Conservation (phyloP, 805 yeast genomes). For the Spathaspora boniae region DNA sequence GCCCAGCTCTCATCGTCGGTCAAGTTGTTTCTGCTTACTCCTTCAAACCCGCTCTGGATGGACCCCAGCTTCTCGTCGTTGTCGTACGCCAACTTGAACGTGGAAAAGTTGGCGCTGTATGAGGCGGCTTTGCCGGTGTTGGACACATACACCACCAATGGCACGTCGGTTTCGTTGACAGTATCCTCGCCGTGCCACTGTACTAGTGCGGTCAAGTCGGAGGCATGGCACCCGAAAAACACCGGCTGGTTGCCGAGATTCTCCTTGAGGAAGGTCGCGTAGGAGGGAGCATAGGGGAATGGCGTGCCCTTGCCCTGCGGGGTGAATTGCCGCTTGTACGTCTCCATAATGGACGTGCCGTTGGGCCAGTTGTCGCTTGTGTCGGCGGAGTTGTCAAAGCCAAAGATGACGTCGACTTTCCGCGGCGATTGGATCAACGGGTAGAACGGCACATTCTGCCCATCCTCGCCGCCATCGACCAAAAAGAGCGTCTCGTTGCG, state of each 20-base stretch:
- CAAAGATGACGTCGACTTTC: conserved; percentile 32
- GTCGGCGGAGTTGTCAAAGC: conserved; percentile 37
- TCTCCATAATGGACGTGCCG: conserved; percentile 30
- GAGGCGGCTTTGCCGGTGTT: conserved; percentile 61
- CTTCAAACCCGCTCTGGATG: conserved; percentile 73
- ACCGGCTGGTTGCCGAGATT: conserved; percentile 68
- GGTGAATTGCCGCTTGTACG: conserved; percentile 34
- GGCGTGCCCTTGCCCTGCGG: conserved; percentile 53
- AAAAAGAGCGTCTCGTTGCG: conserved; percentile 25
- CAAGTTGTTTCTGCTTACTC: conserved; percentile 59
- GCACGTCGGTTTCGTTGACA: conserved; percentile 49
- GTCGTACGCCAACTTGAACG: conserved; percentile 61
- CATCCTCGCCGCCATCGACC: conserved; percentile 42
- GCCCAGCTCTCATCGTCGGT: conserved; percentile 69
- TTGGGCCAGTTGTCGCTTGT: conserved; percentile 33
- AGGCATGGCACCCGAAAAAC: conserved; percentile 79
- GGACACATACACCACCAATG: conserved; percentile 72
- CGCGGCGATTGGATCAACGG: conserved; percentile 31
- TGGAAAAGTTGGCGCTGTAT: conserved; percentile 66
- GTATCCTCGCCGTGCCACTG: conserved; percentile 34
- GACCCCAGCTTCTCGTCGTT: conserved; percentile 55
- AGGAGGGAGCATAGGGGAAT: conserved; percentile 81
- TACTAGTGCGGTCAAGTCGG: conserved; percentile 28
- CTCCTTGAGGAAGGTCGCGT: conserved; percentile 50
- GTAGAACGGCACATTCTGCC: conserved; percentile 33